Base-by-base conservation (phyloP, 106 monocot species). In the Agapanthus africanus region DNA sequence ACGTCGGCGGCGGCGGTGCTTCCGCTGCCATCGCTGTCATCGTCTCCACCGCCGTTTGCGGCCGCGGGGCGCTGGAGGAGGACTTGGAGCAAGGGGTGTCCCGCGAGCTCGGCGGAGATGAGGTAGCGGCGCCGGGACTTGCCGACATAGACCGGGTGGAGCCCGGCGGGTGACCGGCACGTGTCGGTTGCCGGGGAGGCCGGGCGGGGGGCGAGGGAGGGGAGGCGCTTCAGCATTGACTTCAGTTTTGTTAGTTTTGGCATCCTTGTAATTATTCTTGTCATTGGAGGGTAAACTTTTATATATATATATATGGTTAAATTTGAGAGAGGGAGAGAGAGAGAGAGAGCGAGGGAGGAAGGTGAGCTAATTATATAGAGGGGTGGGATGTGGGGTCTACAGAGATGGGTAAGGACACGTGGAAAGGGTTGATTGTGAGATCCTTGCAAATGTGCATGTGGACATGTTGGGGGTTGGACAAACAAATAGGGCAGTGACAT, bases 81-180 rank as follows among this genome's bases (percentile, higher is more conserved):
- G 34, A 44, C 59, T 21, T 54, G 80, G 65, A 87, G 74, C 57
- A 86, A 57, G 3, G 82, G 86, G 37, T 73, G 83, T 49, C 30
- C 61, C 37, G 60, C 71, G 70, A 86, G 73, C 37, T 74, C 66
- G 30, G 69, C 34, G 66, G 63, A 65, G 76, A 87, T 37, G 39
- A 87, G 76, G 70, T 87, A 87, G 22, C 83, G 73, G 42, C 87
- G 77, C 37, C 87, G 83, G 30, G 87, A 78, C 74, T 80, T 73
- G n/a, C 87, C 87, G 47, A 87, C 83, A 74, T 75, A 87, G 22
- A 87, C 80, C 3, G 83, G 77, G 65, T 72, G 80, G 57, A 80
- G 68, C 15, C 72, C 83, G 32, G 36, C 10, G 13, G 86, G 73
- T 10, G 66, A 42, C 23, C 14, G 38, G 40, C 66, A 39, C 23